Percentiles rank a stretch among this genome's conserved stretches.
These are phyloP conservation scores for Albifimbria verrucaria DNA, from an alignment of 2,329 filamentous ascomycete genomes.

Conservation along the genomic window DNA sequence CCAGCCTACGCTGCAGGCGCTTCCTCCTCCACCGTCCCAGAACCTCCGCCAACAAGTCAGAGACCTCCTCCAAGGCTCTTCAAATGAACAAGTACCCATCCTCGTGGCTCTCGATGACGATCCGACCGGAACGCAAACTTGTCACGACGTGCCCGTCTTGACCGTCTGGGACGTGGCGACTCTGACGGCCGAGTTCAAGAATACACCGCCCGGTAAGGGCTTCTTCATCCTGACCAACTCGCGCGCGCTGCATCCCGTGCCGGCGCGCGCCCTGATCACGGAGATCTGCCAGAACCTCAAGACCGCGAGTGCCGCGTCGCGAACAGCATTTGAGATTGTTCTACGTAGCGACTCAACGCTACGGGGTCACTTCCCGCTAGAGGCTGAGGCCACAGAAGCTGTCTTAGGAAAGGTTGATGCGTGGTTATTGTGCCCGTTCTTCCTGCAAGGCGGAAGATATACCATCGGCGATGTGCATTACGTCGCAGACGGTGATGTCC, in stretches of 20 bases:
- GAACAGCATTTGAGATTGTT: constrained; percentile 48
- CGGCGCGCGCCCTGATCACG: constrained; percentile 43
- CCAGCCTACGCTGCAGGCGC: not conserved
- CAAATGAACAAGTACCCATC: constrained; percentile 17
- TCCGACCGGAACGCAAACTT: constrained; percentile 60
- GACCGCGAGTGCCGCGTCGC: constrained; percentile 35
- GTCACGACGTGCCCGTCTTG: constrained; percentile 52
- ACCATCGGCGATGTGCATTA: constrained; percentile 58
- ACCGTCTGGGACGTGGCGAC: constrained; percentile 48
- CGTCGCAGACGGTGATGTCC: constrained; percentile 44
- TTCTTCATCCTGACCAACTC: constrained; percentile 62
- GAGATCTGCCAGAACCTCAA: constrained; percentile 50
- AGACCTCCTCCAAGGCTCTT: not conserved
- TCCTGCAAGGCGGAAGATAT: constrained; percentile 54
- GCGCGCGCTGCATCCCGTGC: constrained; percentile 47
- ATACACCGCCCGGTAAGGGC: constrained; percentile 32
- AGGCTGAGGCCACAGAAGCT: constrained; percentile 48
- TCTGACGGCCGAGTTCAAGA: constrained; percentile 40
- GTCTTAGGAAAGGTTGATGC: constrained; percentile 48
- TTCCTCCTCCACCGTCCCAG: not conserved
- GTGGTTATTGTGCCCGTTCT: constrained; percentile 56
- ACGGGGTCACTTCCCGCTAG: constrained; percentile 54
- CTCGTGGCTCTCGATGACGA: constrained; percentile 51
- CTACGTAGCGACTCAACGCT: constrained; percentile 55
- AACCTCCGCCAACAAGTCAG: constrained; percentile 1